Conservation (phyloP, 805 yeast species). For the Sungouiella blattae region DNA sequence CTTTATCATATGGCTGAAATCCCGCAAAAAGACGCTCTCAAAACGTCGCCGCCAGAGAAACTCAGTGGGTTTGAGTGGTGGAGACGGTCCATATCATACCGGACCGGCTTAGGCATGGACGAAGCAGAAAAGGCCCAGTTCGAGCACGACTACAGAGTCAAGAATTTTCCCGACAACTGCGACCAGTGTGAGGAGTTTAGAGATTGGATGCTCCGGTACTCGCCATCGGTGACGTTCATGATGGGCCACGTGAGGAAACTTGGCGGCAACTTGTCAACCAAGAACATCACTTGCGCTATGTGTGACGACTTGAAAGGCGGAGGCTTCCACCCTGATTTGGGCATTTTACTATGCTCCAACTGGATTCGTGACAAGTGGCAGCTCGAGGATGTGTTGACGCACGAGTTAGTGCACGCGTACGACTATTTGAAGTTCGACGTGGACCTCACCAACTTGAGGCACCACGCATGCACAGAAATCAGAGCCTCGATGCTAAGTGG, state of each 20-base stretch:
- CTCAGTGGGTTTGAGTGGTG: constrained; percentile 71
- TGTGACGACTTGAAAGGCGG: constrained; percentile 85
- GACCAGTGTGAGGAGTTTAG: constrained; percentile 66
- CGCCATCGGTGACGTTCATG: constrained; percentile 88
- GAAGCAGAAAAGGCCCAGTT: constrained; percentile 51
- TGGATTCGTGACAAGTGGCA: constrained; percentile 71
- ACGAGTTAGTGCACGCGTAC: constrained; percentile 90
- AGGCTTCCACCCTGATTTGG: constrained; percentile 88
- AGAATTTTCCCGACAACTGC: constrained; percentile 52
- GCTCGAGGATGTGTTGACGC: constrained; percentile 86
- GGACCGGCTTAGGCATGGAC: constrained; percentile 64
- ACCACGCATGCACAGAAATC: constrained; percentile 96
- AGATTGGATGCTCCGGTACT: constrained; percentile 74
- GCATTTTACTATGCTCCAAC: constrained; percentile 85
- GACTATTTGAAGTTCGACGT: constrained; percentile 86
- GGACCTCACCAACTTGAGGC: constrained; percentile 79
- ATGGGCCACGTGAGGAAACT: constrained; percentile 72
- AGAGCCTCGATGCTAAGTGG: constrained; percentile 92
- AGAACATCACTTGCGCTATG: constrained; percentile 68
- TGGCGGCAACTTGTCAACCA: constrained; percentile 44
- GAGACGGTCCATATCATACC: constrained; percentile 67
- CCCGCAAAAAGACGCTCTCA: constrained; percentile 1
- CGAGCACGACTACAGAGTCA: constrained; percentile 51
- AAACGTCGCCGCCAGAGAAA: constrained; percentile 28
- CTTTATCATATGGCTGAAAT: not conserved